These are phyloP conservation scores for Boletus pseudopeckii DNA, from an alignment of 768 basidiomycete species.

Conservation along the genomic window DNA sequence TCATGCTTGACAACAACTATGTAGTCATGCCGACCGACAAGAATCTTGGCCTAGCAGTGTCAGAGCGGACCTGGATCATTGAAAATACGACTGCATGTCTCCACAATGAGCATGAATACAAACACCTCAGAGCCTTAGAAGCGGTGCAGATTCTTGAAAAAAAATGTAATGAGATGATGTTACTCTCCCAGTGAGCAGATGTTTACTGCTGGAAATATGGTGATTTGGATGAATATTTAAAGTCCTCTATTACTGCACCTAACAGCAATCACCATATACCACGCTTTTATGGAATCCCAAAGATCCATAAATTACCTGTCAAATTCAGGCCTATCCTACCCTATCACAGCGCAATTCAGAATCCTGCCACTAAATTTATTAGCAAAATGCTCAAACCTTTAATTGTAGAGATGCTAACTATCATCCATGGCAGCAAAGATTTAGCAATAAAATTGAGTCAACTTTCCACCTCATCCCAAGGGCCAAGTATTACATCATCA, in stretches of 20 bases:
- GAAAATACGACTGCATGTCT: not conserved
- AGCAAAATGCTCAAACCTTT: constrained; percentile 10
- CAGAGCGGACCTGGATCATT: not conserved
- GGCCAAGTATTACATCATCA: not conserved
- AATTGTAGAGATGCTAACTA: not conserved
- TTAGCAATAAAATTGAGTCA: constrained; percentile 15
- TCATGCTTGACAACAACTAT: not conserved
- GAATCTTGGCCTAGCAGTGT: not conserved
- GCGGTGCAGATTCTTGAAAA: not conserved
- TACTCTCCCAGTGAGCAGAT: not conserved
- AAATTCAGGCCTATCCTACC: constrained; percentile 1
- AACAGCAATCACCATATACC: not conserved
- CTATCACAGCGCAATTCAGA: not conserved
- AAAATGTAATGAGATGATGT: not conserved
- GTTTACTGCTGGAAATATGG: not conserved
- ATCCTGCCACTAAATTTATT: not conserved
- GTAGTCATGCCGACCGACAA: not conserved
- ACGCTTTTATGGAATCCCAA: not conserved
- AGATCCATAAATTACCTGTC: constrained; percentile 4
- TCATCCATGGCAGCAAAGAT: constrained; percentile 5
- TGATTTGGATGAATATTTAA: fast-evolving
- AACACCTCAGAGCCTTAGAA: no score
- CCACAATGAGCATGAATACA: no score
- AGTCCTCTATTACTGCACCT: fast-evolving
- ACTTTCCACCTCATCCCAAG: fast-evolving